phyloP scores from a whole-genome alignment of 768 basidiomycete species.

The Collybiopsis confluens region DNA sequence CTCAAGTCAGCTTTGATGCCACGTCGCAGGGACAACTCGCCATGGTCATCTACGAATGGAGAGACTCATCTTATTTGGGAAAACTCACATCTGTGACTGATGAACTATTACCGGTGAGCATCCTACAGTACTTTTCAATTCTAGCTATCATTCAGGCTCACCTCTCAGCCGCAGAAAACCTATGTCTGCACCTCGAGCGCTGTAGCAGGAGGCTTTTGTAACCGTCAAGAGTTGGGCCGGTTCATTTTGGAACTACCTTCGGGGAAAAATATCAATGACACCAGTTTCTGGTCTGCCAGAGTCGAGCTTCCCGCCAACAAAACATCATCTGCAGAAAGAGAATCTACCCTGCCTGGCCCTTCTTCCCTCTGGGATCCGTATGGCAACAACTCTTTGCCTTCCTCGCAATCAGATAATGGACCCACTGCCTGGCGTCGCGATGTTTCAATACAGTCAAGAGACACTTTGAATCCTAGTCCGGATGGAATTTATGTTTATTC shows the following conservation, averaged over 20 bases:
- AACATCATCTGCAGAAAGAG: conserved; percentile 2
- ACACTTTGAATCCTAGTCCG: conserved; percentile 43
- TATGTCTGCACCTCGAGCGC: conserved; percentile 91
- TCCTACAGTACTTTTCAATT: conserved; percentile 1
- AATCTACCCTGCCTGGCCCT: conserved; percentile 3
- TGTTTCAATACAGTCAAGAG: conserved; percentile 10
- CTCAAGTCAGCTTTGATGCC: conserved; percentile 70
- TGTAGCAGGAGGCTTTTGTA: conserved; percentile 68
- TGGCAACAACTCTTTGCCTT: conserved; percentile 36
- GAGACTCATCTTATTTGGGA: conserved; percentile 81
- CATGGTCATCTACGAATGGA: conserved; percentile 96
- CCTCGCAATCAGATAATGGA: conserved; percentile 29
- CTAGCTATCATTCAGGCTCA: conserved; percentile 10
- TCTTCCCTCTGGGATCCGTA: neutral
- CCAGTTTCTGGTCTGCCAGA: conserved; percentile 86
- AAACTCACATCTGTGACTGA: conserved; percentile 51
- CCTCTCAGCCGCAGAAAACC: conserved; percentile 64
- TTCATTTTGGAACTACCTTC: conserved; percentile 82
- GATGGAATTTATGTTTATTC: conserved; percentile 50
- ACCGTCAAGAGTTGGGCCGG: conserved; percentile 64
- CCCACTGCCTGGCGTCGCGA: conserved; percentile 44
- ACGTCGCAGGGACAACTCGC: conserved; percentile 84
- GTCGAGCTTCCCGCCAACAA: conserved; percentile 53
- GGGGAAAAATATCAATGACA: conserved; percentile 58
- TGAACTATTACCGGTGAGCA: conserved; percentile 62